Percentiles rank a stretch among this genome's conserved stretches.
Evolutionary conservation across 1,139 yeast species (phyloP).

Genomic region (Yamadazyma siamensis): DNA sequence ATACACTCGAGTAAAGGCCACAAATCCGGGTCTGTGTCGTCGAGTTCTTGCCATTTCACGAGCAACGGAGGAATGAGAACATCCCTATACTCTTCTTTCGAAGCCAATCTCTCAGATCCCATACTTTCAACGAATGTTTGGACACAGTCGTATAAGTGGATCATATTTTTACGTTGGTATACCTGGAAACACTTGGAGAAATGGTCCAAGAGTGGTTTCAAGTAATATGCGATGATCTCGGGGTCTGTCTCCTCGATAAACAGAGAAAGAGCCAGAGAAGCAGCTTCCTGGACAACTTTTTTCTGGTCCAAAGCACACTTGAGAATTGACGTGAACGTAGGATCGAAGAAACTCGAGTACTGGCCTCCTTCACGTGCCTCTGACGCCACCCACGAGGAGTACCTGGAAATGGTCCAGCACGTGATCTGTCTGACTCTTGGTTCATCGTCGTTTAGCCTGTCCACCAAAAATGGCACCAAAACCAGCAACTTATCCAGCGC

Average conservation of each 20-base stretch:
- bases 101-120: constrained; percentile 51
- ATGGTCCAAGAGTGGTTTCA: constrained; percentile 59
- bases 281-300: constrained; percentile 93
- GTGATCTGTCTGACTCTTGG: constrained; percentile 89
- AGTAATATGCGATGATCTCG: constrained; percentile 50
- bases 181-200: constrained; percentile 69
- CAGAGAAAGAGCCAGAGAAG: constrained; percentile 81
- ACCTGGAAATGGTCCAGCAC: constrained; percentile 93
- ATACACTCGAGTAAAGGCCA: constrained; percentile 94
- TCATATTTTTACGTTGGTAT: constrained; percentile 79
- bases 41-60: constrained; percentile 68
- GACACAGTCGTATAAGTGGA: constrained; percentile 85
- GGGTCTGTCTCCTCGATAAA: constrained; percentile 76
- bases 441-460: constrained; percentile 69
- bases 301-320: constrained; percentile 74
- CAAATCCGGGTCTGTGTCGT: constrained; percentile 76
- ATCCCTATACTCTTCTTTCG: constrained; percentile 55
- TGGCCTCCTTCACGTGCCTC: constrained; percentile 62
- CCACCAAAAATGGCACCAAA: constrained; percentile 80
- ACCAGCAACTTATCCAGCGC: constrained; percentile 73
- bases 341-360: constrained; percentile 66
- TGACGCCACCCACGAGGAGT: constrained; percentile 73
- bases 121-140: constrained; percentile 84
- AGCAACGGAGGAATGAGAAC: constrained; percentile 77
- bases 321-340: constrained; percentile 75